Evolutionary conservation across 23 red algal genomes (phyloP).

Genomic region (Pyropia haitanensis): DNA sequence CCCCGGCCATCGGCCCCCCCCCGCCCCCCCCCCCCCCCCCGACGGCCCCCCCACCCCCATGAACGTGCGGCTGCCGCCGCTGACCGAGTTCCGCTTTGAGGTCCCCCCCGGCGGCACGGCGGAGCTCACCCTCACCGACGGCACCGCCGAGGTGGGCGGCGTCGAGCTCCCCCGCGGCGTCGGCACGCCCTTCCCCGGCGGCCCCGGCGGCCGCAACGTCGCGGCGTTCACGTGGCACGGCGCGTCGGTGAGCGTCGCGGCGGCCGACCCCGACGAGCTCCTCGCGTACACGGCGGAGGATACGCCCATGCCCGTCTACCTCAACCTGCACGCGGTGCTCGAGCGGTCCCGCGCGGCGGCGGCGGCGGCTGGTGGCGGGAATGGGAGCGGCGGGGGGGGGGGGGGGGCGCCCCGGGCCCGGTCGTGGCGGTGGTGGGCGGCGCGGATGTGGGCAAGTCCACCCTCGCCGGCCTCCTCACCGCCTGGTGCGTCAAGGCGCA

Average conservation of each 20-base stretch:
- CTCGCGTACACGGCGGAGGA: constrained; percentile 81
- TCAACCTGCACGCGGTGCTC: constrained; percentile 62
- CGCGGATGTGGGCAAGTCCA: constrained; percentile 67
- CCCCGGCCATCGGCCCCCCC: too few species aligned
- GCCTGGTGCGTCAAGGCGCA: constrained; percentile 59
- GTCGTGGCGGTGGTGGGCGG: constrained; percentile 72
- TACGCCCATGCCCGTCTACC: constrained; percentile 77
- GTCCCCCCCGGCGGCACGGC: constrained; percentile 33
- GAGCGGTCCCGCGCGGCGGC: constrained; percentile 43
- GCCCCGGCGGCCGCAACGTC: constrained; percentile 22
- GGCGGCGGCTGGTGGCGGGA: background rate
- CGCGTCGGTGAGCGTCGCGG: constrained; percentile 38
- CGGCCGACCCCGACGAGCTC: constrained; percentile 11
- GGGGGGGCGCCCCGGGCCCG: too few species aligned
- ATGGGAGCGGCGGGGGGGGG: background rate
- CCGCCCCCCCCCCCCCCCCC: too few species aligned
- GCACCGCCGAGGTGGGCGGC: constrained; percentile 84
- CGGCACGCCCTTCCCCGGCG: constrained; percentile 20
- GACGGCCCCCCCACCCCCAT: too few species aligned
- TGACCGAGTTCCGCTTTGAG: constrained; percentile 77
- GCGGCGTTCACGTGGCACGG: constrained; percentile 95
- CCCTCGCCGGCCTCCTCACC: constrained; percentile 51
- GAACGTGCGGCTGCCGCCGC: too few species aligned
- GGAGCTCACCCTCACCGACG: constrained; percentile 34
- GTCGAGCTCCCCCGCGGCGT: constrained; percentile 46